phyloP scores from a whole-genome alignment of 2,329 filamentous ascomycete species.

The Sclerotinia minor region DNA sequence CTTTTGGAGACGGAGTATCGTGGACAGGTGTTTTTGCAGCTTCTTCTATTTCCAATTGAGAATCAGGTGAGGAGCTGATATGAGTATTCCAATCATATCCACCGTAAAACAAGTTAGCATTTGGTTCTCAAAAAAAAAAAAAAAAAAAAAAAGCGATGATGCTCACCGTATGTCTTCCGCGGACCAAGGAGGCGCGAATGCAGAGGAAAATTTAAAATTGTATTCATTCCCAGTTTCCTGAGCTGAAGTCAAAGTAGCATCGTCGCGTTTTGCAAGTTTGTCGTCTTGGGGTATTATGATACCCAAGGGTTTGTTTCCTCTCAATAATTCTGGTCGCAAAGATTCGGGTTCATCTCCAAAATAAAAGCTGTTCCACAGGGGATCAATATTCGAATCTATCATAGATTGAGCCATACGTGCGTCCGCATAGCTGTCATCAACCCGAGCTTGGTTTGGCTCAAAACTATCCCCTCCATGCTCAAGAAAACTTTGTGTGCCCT shows the following conservation, averaged over 20 bases:
- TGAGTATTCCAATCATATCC: background rate
- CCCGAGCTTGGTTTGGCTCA: no score
- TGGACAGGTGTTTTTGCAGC: slow-evolving; percentile 1
- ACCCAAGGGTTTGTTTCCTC: rapidly evolving
- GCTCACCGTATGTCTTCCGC: background rate
- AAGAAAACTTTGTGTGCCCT: background rate
- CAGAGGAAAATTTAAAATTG: rapidly evolving
- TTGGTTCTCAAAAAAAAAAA: background rate
- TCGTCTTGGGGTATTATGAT: background rate
- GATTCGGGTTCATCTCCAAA: background rate
- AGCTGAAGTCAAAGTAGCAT: no score
- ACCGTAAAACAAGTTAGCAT: background rate
- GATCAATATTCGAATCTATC: background rate
- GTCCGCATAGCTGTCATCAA: background rate
- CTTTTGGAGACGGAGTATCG: background rate
- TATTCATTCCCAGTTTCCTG: background rate
- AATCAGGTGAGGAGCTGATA: background rate
- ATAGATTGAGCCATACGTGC: background rate
- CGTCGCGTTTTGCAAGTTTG: background rate
- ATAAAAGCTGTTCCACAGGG: background rate
- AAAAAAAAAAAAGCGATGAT: background rate
- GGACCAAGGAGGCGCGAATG: background rate
- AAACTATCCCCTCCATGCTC: no score
- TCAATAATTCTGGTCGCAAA: no score
- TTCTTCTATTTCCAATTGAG: background rate